Conservation (phyloP, 768 basidiomycete genomes). For the Russula olivacea region DNA sequence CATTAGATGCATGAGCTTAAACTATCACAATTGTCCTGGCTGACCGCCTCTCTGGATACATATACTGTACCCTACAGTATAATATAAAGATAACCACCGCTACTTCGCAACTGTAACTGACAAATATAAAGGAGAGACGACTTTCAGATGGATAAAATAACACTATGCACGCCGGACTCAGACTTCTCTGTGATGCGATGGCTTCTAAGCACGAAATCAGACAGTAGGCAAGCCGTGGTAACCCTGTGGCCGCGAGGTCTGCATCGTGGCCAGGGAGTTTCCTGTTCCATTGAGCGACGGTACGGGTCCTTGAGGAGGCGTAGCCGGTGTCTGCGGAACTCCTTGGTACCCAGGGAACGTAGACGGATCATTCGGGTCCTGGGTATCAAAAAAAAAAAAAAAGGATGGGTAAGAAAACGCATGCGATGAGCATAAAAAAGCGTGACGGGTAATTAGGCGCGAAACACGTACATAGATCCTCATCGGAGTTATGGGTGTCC, state of each 20-base stretch:
- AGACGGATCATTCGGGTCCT: constrained; percentile 13
- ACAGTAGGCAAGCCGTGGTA: constrained; percentile 6
- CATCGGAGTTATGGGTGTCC: background rate
- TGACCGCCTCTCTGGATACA: background rate
- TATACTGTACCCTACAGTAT: background rate
- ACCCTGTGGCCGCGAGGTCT: background rate
- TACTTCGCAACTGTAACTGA: background rate
- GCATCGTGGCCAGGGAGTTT: background rate
- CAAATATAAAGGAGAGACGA: background rate
- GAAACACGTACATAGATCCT: constrained; percentile 10
- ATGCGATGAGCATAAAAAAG: too few species aligned
- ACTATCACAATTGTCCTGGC: background rate
- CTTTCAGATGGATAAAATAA: background rate
- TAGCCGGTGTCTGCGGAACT: background rate
- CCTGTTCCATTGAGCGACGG: background rate
- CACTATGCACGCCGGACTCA: background rate
- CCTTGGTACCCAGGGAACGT: constrained; percentile 8
- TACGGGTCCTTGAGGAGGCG: background rate
- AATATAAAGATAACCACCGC: background rate
- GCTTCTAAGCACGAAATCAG: background rate
- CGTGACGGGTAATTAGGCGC: background rate
- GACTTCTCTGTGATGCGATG: background rate
- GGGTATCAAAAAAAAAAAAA: background rate
- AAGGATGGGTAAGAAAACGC: too few species aligned
- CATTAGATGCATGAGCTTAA: background rate